Conservation (phyloP, 306 rosid genomes). For the Prinsepia uniflora region DNA sequence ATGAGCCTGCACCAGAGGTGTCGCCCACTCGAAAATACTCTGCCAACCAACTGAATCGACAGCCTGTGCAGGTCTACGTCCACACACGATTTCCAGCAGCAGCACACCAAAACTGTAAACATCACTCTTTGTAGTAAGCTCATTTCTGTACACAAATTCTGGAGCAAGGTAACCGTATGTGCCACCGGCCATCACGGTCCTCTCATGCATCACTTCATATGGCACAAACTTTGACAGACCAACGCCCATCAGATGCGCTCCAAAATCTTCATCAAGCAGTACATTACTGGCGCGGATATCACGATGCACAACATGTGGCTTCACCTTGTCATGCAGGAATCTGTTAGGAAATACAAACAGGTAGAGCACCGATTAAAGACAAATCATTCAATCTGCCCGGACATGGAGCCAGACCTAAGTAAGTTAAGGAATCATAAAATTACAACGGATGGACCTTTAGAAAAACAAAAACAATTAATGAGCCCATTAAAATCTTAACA, state of each 20-base stretch:
- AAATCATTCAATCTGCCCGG: neutral
- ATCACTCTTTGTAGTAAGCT: conserved; percentile 91
- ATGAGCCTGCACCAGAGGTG: conserved; percentile 91
- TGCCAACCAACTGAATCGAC: conserved; percentile 98
- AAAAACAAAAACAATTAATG: neutral
- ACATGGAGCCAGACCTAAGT: neutral
- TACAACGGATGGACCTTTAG: neutral
- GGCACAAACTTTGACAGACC: conserved; percentile 93
- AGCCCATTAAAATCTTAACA: conserved; percentile 3
- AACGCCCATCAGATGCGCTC: conserved; percentile 91
- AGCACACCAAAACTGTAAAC: conserved; percentile 94
- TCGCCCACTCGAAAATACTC: conserved; percentile 96
- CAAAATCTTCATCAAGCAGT: conserved; percentile 92
- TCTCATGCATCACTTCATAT: conserved; percentile 88
- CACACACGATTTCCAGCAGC: conserved; percentile 85
- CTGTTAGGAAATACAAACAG: conserved; percentile 31
- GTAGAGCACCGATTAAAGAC: neutral
- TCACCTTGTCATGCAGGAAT: conserved; percentile 96
- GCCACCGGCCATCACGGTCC: conserved; percentile 98
- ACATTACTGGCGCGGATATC: conserved; percentile 94
- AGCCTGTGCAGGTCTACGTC: conserved; percentile 96
- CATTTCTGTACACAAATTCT: conserved; percentile 85
- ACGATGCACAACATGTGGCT: conserved; percentile 96
- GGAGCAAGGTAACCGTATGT: conserved; percentile 97
- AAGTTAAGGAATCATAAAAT: neutral